Base-by-base conservation (phyloP, 73 alveolate species). In the Paramecium sonneborni region DNA sequence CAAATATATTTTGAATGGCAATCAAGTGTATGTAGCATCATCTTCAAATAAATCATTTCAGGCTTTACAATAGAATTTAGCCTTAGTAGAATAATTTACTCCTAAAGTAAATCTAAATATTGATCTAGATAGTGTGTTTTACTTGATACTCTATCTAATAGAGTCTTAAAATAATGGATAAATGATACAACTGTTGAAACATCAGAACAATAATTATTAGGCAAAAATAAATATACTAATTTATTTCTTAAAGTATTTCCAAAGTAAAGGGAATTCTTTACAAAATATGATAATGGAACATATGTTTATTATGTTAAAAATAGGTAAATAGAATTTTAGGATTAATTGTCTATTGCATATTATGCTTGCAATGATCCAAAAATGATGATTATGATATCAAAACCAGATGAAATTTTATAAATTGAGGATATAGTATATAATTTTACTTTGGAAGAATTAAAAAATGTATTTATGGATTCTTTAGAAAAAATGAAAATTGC, bases 321-420 rank as follows among this genome's bases (percentile, higher is more conserved):
- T 62, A 21, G 84, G 18, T 14, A 30, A 18, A 43, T 79, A 8
- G 44, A 79, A 1, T 79, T 79, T 44, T 43, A 79, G 15, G 90
- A 79, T 79, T 43, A 79, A 79, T 44, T 79, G 21, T 79, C 90
- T n/a, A 15, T 79, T 43, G 90, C 90, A 41, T 79, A 79, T 79
- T 79, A 43, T 46, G 90, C 90, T 20, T 79, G 90, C 28, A 79
- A 79, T 46, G 55, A 39, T 20, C 48, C 90, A 11, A 79, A 79
- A 41, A 79, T 79, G 90, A 41, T 30, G 32, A 43, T 79, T 0
- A 43, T 79, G 34, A 79, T 79, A 38, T 39, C 90, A 0, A 43
- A 79, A 79, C 90, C 90, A 3, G 90, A 39, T 43, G 90, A 79
- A 14, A 15, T 32, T 2, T 39, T 32, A 79, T 34, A 79, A 62